phyloP scores from a whole-genome alignment of 306 rosid genomes.

The Prunus mume region DNA sequence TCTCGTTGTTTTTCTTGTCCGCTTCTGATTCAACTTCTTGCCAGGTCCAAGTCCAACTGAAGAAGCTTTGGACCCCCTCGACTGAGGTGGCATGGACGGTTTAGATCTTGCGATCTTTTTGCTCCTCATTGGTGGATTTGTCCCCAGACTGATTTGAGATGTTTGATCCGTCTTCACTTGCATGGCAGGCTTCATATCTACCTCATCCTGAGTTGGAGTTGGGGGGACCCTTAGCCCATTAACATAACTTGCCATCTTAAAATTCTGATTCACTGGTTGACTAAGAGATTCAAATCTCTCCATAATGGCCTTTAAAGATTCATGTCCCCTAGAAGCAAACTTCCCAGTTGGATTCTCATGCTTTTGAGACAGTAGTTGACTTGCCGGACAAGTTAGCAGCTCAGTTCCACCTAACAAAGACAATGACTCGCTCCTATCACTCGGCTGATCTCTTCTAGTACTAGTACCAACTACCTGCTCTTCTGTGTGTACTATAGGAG shows the following conservation, averaged over 20 bases:
- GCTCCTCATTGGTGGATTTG: slow-evolving; percentile 11
- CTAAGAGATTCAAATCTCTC: slow-evolving; percentile 32
- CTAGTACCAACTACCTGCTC: neutral
- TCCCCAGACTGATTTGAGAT: slow-evolving; percentile 5
- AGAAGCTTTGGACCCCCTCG: neutral
- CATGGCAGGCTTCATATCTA: slow-evolving; percentile 16
- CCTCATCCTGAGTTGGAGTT: slow-evolving; percentile 20
- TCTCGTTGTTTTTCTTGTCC: slow-evolving; percentile 11
- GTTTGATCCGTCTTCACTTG: slow-evolving; percentile 12
- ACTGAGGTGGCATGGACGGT: slow-evolving; percentile 11
- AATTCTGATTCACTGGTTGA: slow-evolving; percentile 11
- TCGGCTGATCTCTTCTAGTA: neutral
- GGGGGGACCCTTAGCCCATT: slow-evolving; percentile 53
- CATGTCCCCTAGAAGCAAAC: slow-evolving; percentile 13
- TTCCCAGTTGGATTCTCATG: neutral
- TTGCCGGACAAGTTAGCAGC: slow-evolving; percentile 14
- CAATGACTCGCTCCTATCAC: slow-evolving; percentile 3
- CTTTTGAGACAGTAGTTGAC: slow-evolving; percentile 17
- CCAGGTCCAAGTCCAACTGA: neutral
- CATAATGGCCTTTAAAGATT: slow-evolving; percentile 1
- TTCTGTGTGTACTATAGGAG: neutral
- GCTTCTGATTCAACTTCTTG: neutral
- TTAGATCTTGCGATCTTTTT: slow-evolving; percentile 11
- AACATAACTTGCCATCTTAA: slow-evolving; percentile 26
- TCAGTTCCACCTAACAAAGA: slow-evolving; percentile 23